phyloP scores from a whole-genome alignment of 148 eudicot species.

The Vaccinium corymbosum region DNA sequence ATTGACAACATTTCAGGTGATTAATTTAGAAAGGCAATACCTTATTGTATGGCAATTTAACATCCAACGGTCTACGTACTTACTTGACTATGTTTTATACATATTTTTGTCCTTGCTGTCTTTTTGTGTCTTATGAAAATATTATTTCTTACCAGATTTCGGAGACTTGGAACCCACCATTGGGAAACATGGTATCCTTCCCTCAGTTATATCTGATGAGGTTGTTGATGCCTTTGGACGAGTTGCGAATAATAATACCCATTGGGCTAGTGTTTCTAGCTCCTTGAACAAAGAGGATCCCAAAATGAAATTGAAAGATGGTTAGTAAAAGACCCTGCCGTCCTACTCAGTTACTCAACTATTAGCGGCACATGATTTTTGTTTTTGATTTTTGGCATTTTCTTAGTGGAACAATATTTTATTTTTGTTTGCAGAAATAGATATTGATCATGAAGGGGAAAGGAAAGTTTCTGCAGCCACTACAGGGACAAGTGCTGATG shows the following conservation, averaged over 20 bases:
- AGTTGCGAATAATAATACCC: slow-evolving; percentile 20
- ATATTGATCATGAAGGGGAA: slow-evolving; percentile 28
- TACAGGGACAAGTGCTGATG: slow-evolving; percentile 24
- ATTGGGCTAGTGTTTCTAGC: slow-evolving; percentile 33
- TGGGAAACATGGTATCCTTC: slow-evolving; percentile 28
- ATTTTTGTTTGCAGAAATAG: slow-evolving; percentile 34
- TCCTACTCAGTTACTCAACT: background rate
- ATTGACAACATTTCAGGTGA: slow-evolving; percentile 53
- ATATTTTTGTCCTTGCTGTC: slow-evolving; percentile 4
- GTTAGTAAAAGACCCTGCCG: slow-evolving; percentile 19
- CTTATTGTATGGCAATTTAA: slow-evolving; percentile 9
- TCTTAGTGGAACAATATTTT: slow-evolving; percentile 16
- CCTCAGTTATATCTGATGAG: slow-evolving; percentile 34
- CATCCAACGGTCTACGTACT: background rate
- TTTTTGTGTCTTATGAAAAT: background rate
- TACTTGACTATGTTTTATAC: background rate
- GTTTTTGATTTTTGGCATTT: background rate
- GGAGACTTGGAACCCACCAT: slow-evolving; percentile 34
- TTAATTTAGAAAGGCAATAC: slow-evolving; percentile 8
- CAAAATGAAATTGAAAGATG: slow-evolving; percentile 16
- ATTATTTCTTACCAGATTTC: slow-evolving; percentile 23
- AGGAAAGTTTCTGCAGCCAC: slow-evolving; percentile 20
- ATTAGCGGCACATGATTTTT: background rate
- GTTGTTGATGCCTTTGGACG: slow-evolving; percentile 28
- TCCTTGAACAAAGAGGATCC: slow-evolving; percentile 13